Base-by-base conservation (phyloP, 345 rosid species). In the Salix suchowensis region DNA sequence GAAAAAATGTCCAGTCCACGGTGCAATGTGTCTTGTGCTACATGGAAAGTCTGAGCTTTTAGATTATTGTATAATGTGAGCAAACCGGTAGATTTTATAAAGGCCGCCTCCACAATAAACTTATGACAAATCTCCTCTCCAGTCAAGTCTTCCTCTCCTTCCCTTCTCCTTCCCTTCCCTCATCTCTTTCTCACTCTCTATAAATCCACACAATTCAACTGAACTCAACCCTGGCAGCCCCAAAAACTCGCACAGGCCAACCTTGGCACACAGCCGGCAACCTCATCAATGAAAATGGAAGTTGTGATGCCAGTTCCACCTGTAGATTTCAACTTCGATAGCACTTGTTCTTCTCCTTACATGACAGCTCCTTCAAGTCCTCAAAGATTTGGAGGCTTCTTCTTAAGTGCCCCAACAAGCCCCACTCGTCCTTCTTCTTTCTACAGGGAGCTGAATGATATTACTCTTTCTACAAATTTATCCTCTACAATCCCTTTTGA, bases 331-430 rank as follows among this genome's bases (percentile, higher is more conserved):
- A 90, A 89, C 81, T 92, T 94, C 72, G 95, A 92, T 76, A 94
- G 97, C 82, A 70, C 86, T 14, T 86, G 91, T 46, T 94, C 98
- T 13, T 91, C 98, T 68, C 98, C 98, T 0, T 94, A 87, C 91
- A 89, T 91, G 72, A 92, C 98, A n/a, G 98, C 98, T 81, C 97
- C 98, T 71, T 90, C 97, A n/a, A 92, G 94, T 37, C 98, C 98
- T 23, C 93, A 91, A 21, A 81, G 87, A 52, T 90, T 94, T 42
- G 95, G 91, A 58, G 87, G 80, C 83, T 82, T 87, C 81, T 78
- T 78, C 81, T 84, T 83, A 37, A 89, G 91, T 52, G 92, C 94
- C 21, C 96, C 97, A 3, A 44, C 96, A 9, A 92, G 93, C 73
- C 98, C 97, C 58, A 70, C 89, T 54, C 86, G 89, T 13, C 30